Evolutionary conservation across 2,329 filamentous ascomycete genomes (phyloP).

Genomic region (Claviceps sp.): DNA sequence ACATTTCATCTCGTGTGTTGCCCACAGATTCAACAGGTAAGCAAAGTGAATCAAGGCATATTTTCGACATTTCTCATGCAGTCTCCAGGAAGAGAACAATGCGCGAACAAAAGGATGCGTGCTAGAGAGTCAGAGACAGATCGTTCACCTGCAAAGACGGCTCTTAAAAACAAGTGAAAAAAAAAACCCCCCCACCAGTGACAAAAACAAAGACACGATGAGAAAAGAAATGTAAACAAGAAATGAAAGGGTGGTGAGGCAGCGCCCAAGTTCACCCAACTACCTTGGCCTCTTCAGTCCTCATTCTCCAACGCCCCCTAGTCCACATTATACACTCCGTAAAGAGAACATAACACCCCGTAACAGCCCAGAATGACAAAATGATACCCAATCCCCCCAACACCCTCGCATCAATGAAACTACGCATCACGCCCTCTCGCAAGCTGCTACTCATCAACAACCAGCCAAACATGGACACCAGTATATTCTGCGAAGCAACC

Average conservation of each 20-base stretch:
- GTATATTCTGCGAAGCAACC: conserved; percentile 15
- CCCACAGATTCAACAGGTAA: too few relatives aligned
- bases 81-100: too few relatives aligned
- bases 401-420: conserved; percentile 30
- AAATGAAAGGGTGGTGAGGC: neutral
- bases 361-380: conserved; percentile 33
- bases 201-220: neutral
- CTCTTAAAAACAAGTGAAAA: too few relatives aligned
- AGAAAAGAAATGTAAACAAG: neutral
- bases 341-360: conserved; percentile 35
- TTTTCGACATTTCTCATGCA: too few relatives aligned
- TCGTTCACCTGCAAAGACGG: too few relatives aligned
- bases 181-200: too few relatives aligned
- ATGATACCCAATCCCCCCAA: conserved; percentile 32
- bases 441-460: conserved; percentile 27
- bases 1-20: too few relatives aligned
- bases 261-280: neutral
- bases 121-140: too few relatives aligned
- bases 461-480: conserved; percentile 31
- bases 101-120: too few relatives aligned
- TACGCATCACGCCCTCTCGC: conserved; percentile 20
- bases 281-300: conserved; percentile 11
- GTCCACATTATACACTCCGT: conserved; percentile 30
- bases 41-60: too few relatives aligned
- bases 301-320: conserved; percentile 20